These are phyloP conservation scores for Cryptosporidium parvum DNA, from an alignment of 169 alveolate genomes.

Conservation along the genomic window DNA sequence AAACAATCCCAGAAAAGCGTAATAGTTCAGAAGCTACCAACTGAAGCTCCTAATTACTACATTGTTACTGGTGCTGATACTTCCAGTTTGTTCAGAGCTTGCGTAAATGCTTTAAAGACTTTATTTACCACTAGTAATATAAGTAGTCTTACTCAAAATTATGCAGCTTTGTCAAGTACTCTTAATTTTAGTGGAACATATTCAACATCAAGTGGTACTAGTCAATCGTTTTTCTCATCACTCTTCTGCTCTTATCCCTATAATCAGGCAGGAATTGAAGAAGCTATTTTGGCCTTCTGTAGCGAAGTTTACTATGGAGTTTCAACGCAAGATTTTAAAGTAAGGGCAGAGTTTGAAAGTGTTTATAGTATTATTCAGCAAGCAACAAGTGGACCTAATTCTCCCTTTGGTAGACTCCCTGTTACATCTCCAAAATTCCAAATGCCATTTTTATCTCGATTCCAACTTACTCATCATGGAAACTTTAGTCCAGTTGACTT, in stretches of 20 bases:
- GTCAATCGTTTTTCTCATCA: background rate
- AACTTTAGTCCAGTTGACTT: no score
- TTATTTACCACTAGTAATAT: background rate
- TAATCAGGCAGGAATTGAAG: background rate
- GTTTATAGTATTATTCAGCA: background rate
- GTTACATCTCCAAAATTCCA: background rate
- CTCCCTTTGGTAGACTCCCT: conserved; percentile 26
- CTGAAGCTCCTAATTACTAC: background rate
- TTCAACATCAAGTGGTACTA: background rate
- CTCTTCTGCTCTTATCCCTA: background rate
- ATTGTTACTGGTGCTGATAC: background rate
- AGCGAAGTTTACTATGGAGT: background rate
- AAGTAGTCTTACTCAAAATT: background rate
- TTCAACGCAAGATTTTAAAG: background rate
- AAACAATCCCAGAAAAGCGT: background rate
- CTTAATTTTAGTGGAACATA: background rate
- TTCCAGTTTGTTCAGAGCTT: background rate
- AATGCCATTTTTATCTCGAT: background rate
- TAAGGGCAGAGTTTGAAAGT: background rate
- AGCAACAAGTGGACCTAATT: background rate
- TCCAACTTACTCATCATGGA: background rate
- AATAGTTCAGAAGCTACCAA: conserved; percentile 1
- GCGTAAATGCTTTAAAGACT: background rate
- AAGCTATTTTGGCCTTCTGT: conserved; percentile 15
- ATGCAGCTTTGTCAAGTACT: background rate